A percentile compares a stretch with the other conserved stretches of the same genome.
Conservation (phyloP, 2,329 filamentous ascomycete genomes). For the Bertia moriformis region DNA sequence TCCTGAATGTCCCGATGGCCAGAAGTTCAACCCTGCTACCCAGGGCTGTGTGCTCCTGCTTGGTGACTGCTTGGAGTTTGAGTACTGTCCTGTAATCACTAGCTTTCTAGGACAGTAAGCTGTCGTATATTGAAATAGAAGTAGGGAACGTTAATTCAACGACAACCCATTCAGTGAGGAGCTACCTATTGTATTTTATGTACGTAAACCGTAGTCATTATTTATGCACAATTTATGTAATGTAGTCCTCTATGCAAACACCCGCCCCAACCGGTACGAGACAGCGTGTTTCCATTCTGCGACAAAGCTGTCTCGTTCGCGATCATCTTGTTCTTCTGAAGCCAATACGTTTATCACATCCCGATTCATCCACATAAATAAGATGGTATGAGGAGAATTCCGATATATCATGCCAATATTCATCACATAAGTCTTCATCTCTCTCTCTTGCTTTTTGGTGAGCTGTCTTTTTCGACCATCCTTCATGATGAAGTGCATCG, state of each 20-base stretch:
- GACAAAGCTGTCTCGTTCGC: slow-evolving; percentile 8
- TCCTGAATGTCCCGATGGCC: no score
- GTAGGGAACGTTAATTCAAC: no score
- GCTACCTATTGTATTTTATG: no score
- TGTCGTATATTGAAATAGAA: no score
- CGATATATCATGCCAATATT: slow-evolving; percentile 17
- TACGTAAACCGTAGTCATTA: no score
- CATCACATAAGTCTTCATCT: slow-evolving; percentile 16
- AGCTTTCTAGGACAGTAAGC: no score
- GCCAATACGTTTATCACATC: slow-evolving; percentile 16
- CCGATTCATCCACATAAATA: slow-evolving; percentile 19
- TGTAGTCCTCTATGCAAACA: background rate
- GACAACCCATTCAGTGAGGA: no score
- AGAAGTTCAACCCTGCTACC: no score
- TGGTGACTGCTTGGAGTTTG: no score
- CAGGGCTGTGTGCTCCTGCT: no score
- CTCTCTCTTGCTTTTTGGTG: slow-evolving; percentile 15
- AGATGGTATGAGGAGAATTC: slow-evolving; percentile 15
- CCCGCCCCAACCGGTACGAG: background rate
- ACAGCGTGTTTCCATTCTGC: background rate
- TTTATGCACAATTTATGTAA: no score
- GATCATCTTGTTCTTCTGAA: slow-evolving; percentile 17
- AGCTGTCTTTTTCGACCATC: slow-evolving; percentile 15
- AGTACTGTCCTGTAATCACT: no score
- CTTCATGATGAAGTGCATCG: slow-evolving; percentile 7